These are phyloP conservation scores for Paracorniculantispora psalliotae DNA, from an alignment of 2,329 filamentous ascomycete genomes.

Conservation along the genomic window DNA sequence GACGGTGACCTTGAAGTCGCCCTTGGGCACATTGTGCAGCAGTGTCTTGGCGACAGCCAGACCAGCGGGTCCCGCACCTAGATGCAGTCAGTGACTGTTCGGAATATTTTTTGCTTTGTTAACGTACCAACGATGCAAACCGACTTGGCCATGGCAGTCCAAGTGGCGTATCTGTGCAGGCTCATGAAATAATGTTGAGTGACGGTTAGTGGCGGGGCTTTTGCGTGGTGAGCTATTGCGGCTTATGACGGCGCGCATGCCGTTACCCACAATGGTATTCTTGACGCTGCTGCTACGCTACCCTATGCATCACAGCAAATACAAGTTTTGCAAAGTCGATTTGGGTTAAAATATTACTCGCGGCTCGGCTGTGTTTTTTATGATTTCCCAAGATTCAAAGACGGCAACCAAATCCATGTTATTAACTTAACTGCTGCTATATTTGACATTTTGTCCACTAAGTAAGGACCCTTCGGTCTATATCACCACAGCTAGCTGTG, in stretches of 20 bases:
- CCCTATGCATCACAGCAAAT: not conserved
- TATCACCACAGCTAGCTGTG: too few relatives aligned
- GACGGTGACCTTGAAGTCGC: slow-evolving; percentile 61
- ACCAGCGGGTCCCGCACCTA: slow-evolving; percentile 65
- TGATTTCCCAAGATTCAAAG: too few relatives aligned
- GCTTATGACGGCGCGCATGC: not conserved
- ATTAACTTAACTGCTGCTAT: too few relatives aligned
- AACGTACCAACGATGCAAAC: slow-evolving; percentile 37
- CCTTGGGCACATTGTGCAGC: slow-evolving; percentile 51
- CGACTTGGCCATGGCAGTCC: slow-evolving; percentile 31
- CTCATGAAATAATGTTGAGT: slow-evolving; percentile 6
- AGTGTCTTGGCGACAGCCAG: slow-evolving; percentile 69
- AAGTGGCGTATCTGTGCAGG: slow-evolving; percentile 5
- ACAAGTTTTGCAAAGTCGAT: too few relatives aligned
- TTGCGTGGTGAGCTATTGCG: not conserved
- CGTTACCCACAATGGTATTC: not conserved
- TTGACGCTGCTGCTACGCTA: not conserved
- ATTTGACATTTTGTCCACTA: too few relatives aligned
- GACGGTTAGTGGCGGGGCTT: not conserved
- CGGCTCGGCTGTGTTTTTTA: too few relatives aligned
- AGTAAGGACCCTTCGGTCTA: too few relatives aligned
- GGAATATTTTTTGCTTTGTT: not conserved
- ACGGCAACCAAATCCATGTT: too few relatives aligned
- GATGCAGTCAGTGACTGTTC: not conserved
- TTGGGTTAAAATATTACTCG: too few relatives aligned